Evolutionary conservation across 306 rosid genomes (phyloP), one percentile per base, ranked within the genome.

Genomic region (Quercus aquifolioides): DNA sequence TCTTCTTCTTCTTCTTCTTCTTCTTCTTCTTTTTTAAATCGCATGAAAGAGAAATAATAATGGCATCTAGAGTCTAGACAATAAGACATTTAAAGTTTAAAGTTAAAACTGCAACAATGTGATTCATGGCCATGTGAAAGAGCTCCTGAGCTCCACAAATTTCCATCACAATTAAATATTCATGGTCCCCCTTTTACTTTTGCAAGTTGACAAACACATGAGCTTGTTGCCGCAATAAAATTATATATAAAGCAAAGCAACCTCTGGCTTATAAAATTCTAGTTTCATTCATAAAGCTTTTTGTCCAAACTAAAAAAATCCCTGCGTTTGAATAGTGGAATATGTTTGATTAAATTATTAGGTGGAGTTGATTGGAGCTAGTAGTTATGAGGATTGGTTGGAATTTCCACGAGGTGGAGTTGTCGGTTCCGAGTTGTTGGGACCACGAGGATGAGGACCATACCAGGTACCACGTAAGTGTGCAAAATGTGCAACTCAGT

Each of bases 121-220:
- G 30, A 52, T 76, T 78, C 55, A 59, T 49, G 76, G 20, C 58
- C 69, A 78, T 52, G 78, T 55, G 78, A 70, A 33, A 55, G 77
- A 46, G 84, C 52, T 28, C 33, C 49, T 19, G 18, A 17, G 71
- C 71, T 38, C 74, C 68, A 71, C 71, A 77, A 75, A 69, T 86
- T 77, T 62, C 74, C 76, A 74, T 82, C 77, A 74, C 81, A 8
- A 41, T 41, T 41, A 41, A 41, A 41, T 41, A 41, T 41, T 8
- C 46, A 41, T 41, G 46, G 46, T 41, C 46, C 46, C 46, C 57
- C 55, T 62, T 55, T 18, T 19, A 7, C 41, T 46, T 74, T 84
- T 78, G 18, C 19, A 63, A 76, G 81, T 88, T 80, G 89, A 85
- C 87, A 86, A 59, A 77, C 3, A 76, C 78, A 82, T 71, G 35